Percentiles rank a stretch among this genome's conserved stretches.
phyloP scores from a whole-genome alignment of 2,329 filamentous ascomycete genomes.

The Coniochaeta sp. region DNA sequence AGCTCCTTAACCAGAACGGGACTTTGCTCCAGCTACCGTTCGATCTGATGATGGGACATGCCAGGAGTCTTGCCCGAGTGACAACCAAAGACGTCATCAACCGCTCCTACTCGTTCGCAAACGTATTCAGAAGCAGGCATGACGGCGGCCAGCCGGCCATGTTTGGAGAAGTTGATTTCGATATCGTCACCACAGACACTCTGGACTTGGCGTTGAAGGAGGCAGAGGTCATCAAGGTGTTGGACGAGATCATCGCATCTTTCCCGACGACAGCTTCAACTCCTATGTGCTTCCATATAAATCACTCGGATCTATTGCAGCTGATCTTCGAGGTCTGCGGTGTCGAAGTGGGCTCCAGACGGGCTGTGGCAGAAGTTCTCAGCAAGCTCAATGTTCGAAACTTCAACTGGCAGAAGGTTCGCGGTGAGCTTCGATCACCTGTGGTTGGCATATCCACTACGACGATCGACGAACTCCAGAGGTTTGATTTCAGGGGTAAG shows the following conservation, averaged over 20 bases:
- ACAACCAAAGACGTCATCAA: conserved; percentile 53
- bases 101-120: conserved; percentile 80
- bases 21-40: conserved; percentile 92
- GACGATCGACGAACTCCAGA: conserved; percentile 80
- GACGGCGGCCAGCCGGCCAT: conserved; percentile 75
- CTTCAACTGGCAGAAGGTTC: conserved; percentile 75
- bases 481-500: conserved; percentile 81
- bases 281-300: conserved; percentile 82
- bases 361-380: conserved; percentile 71
- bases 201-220: conserved; percentile 83
- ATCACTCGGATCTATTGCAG: conserved; percentile 79
- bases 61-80: conserved; percentile 71
- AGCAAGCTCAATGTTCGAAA: conserved; percentile 81
- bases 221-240: conserved; percentile 85
- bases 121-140: conserved; percentile 72
- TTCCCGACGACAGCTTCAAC: conserved; percentile 67
- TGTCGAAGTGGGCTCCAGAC: conserved; percentile 60
- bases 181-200: conserved; percentile 80
- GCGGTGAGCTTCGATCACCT: conserved; percentile 73
- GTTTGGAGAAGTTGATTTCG: conserved; percentile 89
- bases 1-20: conserved; percentile 73
- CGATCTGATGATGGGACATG: conserved; percentile 84
- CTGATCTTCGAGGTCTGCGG: conserved; percentile 87
- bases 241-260: conserved; percentile 79
- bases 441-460: conserved; percentile 78